Conservation (phyloP, 2,329 filamentous ascomycete genomes). For the Hypoxylon sp. region DNA sequence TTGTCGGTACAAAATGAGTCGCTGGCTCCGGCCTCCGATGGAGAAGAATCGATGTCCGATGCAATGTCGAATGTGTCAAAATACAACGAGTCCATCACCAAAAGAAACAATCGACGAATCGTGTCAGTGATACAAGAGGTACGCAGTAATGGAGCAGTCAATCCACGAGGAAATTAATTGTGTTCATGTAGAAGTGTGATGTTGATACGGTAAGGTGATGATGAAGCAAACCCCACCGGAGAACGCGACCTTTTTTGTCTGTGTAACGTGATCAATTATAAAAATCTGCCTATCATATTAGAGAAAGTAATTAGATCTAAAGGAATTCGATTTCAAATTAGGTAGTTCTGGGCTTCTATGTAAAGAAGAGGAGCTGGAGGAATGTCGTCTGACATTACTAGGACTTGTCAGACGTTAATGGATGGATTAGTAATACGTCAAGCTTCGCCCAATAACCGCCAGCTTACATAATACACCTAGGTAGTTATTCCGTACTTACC, state of each 20-base stretch:
- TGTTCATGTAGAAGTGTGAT: neutral
- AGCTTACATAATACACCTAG: neutral
- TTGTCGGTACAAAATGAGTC: neutral
- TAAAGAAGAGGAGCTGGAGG: neutral
- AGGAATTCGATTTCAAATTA: neutral
- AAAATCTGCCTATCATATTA: neutral
- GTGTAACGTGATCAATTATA: neutral
- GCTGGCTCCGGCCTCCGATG: neutral
- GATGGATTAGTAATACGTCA: neutral
- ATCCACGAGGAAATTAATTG: neutral
- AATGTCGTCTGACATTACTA: neutral
- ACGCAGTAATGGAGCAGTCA: neutral
- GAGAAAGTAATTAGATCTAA: neutral
- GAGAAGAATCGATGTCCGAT: constrained; percentile 1
- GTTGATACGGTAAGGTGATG: neutral
- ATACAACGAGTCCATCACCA: neutral
- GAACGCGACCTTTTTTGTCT: neutral
- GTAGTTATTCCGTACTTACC: too few relatives aligned
- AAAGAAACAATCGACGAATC: neutral
- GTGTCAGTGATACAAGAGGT: neutral
- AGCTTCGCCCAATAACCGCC: neutral
- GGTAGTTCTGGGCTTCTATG: neutral
- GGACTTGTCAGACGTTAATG: neutral
- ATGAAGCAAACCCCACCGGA: constrained; percentile 2
- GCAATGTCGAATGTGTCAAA: neutral